Evolutionary conservation across 768 basidiomycete species (phyloP), one percentile per base, ranked within the genome.

Genomic region (Macrolepiota albuminosa): DNA sequence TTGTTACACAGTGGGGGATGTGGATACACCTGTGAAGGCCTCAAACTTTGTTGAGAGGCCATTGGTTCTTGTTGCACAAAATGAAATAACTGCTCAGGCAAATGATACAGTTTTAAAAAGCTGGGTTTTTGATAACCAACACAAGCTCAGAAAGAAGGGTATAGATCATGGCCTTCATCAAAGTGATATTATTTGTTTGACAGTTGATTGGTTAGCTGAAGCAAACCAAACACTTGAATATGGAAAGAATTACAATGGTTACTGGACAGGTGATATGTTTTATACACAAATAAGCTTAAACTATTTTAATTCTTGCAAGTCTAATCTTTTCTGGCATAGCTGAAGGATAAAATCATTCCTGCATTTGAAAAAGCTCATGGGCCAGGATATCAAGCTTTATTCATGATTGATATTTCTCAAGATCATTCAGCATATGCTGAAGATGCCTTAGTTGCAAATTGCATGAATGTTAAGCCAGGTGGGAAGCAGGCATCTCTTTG

Each of bases 71-170:
- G 61, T 63, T 46, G 68, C 64, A 34, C 78, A 73, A 57, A 78
- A 75, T 61, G 72, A 79, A 58, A 78, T 76, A 72, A 77, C 73
- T 2, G 69, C 69, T 1, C 76, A 81, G 54, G 69, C 75, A 50
- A 69, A 79, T 64, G 70, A 78, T 77, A 75, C 21, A 21, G 21
- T 21, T 21, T 21, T 21, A 21, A 21, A 21, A 21, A 21, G 21
- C 21, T 21, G 21, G 77, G 70, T 78, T 2, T 56, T 68, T 6
- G 59, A 76, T 1, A 69, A 67, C 4, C 64, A 78, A 57, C 70
- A 75, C 2, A 59, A 26, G 26, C 53, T 79, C 43, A 61, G 60
- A 54, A 78, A 78, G 65, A 79, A 79, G 61, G 71, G 71, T 6
- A 68, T 64, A 6, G 76, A 76, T 4, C 65, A 69, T 11, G 75